Evolutionary conservation across 768 basidiomycete genomes (phyloP), one percentile per base, ranked within the genome.

Genomic region (Kockovaella imperatae): DNA sequence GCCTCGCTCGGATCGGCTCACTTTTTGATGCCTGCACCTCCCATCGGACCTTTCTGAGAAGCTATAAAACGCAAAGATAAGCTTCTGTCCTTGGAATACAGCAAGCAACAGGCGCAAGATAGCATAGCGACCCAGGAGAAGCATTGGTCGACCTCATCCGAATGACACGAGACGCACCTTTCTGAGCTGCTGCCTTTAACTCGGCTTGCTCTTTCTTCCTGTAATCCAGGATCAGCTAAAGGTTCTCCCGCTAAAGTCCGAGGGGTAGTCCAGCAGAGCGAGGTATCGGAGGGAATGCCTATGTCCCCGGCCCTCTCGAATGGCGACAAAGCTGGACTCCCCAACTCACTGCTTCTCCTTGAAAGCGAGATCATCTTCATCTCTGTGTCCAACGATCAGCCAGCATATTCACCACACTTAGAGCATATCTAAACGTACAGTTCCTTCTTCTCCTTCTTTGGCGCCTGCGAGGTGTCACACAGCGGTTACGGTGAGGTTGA

Each of bases 11-110:
- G 50, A 29, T 23, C 4, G 25, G 56, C 64, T 49, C 39, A 66
- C 64, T 66, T 66, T 53, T 66, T 66, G 58, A 66, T 62, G 49
- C 64, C 64, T 3, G 47, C 53, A 20, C 64, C 61, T 40, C 56
- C 57, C 57, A 66, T 56, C 7, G 61, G 64, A 17, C 64, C 64
- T 35, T 59, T 59, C 26, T 52, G 32, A 29, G 42, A 54, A 38
- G 57, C 57, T 55, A 40, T 13, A 29, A 14, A 14, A 17, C 1
- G n/a, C n/a, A n/a, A n/a, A n/a, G n/a, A n/a, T n/a, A n/a, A n/a
- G n/a, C n/a, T n/a, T n/a, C n/a, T n/a, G n/a, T n/a, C n/a, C n/a
- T n/a, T n/a, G n/a, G n/a, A n/a, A n/a, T n/a, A n/a, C n/a, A n/a
- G n/a, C n/a, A n/a, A n/a, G n/a, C n/a, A n/a, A n/a, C n/a, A n/a